Conservation (phyloP, 2,329 filamentous ascomycete genomes). For the Penicillium paneum region DNA sequence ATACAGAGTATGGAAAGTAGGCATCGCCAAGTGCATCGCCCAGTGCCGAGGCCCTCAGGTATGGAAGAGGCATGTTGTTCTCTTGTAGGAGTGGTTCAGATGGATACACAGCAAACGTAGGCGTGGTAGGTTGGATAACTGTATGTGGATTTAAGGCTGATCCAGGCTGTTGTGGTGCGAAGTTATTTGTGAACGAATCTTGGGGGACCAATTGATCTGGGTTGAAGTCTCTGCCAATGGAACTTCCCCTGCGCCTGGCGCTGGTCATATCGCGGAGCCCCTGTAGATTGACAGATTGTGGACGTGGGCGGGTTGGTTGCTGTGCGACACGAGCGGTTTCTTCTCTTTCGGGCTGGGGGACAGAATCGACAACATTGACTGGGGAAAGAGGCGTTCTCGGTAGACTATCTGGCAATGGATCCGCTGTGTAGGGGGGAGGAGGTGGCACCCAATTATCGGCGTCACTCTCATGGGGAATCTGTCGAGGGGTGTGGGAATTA, state of each 20-base stretch:
- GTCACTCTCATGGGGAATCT: constrained; percentile 80
- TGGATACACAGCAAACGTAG: constrained; percentile 16
- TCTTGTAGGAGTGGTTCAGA: constrained; percentile 5
- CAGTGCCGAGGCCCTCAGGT: constrained; percentile 16
- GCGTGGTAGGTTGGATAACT: constrained; percentile 10
- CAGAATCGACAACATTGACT: constrained; percentile 10
- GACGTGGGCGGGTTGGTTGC: constrained; percentile 21
- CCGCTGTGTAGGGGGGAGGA: constrained; percentile 66
- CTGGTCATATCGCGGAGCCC: constrained; percentile 28
- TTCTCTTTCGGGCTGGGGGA: constrained; percentile 15
- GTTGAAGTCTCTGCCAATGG: constrained; percentile 10
- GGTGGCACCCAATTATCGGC: constrained; percentile 86
- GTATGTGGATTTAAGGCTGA: constrained; percentile 1
- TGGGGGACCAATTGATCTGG: constrained; percentile 11
- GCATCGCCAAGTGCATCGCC: constrained; percentile 19
- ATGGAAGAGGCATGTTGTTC: constrained; percentile 10
- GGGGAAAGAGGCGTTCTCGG: constrained; percentile 32
- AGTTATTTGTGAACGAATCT: background rate
- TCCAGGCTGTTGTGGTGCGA: background rate
- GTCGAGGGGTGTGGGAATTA: constrained; percentile 40
- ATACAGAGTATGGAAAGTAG: constrained; percentile 33
- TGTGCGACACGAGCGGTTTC: constrained; percentile 28
- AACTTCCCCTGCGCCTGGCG: constrained; percentile 19
- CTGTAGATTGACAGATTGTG: constrained; percentile 27
- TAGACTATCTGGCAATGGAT: constrained; percentile 39